Base-by-base conservation (phyloP, 768 basidiomycete genomes). In the Lentinus tigrinus region DNA sequence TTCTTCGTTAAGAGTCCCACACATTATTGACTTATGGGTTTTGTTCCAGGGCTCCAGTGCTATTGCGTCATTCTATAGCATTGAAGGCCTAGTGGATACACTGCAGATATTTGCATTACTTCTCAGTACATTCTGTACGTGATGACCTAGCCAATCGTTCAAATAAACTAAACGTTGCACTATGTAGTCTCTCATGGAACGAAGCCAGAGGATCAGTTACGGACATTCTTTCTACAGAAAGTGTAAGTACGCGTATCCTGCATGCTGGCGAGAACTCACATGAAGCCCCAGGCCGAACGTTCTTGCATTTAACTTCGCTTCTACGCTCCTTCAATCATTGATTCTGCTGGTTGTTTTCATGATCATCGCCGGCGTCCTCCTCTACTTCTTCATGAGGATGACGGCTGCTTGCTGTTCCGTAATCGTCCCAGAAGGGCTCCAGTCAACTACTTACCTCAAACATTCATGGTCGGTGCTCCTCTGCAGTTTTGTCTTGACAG, bases 81-180 rank as follows among this genome's bases (percentile, higher is more conserved):
- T 89, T 21, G 84, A 87, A 65, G 87, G 88, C 39, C 74, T 89
- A 10, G 76, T 82, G 52, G 87, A 87, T 60, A 87, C 84, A 0
- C 70, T 90, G 0, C 88, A 91, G 65, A 78, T 90, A 36, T 88
- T 89, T 69, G 87, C 88, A 0, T 73, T 91, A 26, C 77, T 91
- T 43, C 69, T 91, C 56, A 84, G 79, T 56, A 88, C 87, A 2
- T 80, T 89, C 58, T 80, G 88, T 88, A 64, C 39, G 72, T 47
- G 13, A 48, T 34, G 11, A 19, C 2, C 8, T 27, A 34, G 5
- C 13, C 21, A 17, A 14, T 1, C 5, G 10, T 31, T 38, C 3
- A 23, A 31, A 31, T 49, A 6, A 3, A 27, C 28, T 36, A 47
- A 21, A 43, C n/a, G 42, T 39, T 27, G 14, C 3, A 34, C 6